Base-by-base conservation (phyloP, 75 land plant genomes). In the Sequoia sempervirens region DNA sequence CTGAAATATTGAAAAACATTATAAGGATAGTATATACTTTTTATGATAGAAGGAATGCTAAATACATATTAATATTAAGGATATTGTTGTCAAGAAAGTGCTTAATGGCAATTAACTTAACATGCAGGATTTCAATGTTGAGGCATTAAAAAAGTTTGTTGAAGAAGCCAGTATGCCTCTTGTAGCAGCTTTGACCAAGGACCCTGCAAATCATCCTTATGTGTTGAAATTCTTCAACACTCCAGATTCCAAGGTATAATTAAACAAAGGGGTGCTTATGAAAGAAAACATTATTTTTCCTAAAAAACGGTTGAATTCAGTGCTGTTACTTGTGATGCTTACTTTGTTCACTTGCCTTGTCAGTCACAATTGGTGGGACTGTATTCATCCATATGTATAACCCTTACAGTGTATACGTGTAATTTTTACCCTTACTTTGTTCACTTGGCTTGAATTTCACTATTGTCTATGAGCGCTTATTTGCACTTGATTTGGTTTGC, bases 131-230 rank as follows among this genome's bases (percentile, higher is more conserved):
- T 46, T 46, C 47, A 46, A 46, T 46, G 8, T 5, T 46, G 47
- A 46, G 47, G 47, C 47, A 2, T 46, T 46, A 46, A 46, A 46
- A 46, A 46, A 7, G 6, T 46, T 46, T 5, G 6, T 46, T 46
- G 47, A 46, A 46, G 47, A 46, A 46, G 45, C 45, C 4, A 43
- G 45, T 43, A 43, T 43, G 45, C 45, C 45, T 43, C 45, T 43
- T 43, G 45, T 43, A 43, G 45, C 45, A 4, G 4, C 45, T 43
- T 43, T 43, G 45, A 43, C 45, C 45, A 43, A 43, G 4, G 45
- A 43, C 45, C 45, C 45, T 43, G 80, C 32, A 38, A 88, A 87
- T 52, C 93, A 91, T 46, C 87, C 91, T 28, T 89, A 83, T 80
- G 89, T 43, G 45, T 43, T 43, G 45, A 43, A 43, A 43, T 43